Percentiles rank a stretch among this genome's conserved stretches.
Evolutionary conservation across 2,329 filamentous ascomycete species (phyloP).

Genomic region (Podosphaera fusca): DNA sequence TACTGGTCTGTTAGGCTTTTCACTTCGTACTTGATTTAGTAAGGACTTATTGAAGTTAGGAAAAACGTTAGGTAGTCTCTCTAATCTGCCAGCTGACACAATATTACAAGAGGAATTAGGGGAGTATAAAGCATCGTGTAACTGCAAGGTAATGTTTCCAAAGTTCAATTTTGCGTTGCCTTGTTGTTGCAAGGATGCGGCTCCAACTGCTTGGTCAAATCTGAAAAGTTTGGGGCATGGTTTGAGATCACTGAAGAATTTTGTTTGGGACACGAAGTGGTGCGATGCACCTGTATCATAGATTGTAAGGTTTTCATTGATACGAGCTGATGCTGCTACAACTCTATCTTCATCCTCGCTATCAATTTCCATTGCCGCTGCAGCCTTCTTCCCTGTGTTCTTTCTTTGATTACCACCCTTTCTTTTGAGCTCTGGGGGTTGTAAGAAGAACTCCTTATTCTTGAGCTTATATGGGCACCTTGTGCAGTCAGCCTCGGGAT

Average conservation of each 20-base stretch:
- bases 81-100: neutral
- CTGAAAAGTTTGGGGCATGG: neutral
- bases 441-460: neutral
- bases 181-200: too few species aligned
- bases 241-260: neutral
- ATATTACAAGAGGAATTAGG: too few species aligned
- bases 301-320: neutral
- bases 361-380: neutral
- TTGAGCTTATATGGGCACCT: neutral
- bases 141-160: neutral
- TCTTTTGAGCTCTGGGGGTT: neutral
- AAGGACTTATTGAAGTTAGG: neutral
- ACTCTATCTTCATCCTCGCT: too few species aligned
- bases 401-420: neutral
- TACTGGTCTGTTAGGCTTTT: neutral
- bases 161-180: neutral
- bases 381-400: neutral
- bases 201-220: neutral
- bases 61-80: neutral
- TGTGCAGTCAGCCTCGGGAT: neutral
- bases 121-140: too few species aligned
- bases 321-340: too few species aligned
- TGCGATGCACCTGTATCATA: constrained; percentile 1
- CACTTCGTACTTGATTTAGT: neutral
- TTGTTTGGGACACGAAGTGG: neutral